Base-by-base conservation (phyloP, 257 asterid genomes). In the Nicotiana attenuata region DNA sequence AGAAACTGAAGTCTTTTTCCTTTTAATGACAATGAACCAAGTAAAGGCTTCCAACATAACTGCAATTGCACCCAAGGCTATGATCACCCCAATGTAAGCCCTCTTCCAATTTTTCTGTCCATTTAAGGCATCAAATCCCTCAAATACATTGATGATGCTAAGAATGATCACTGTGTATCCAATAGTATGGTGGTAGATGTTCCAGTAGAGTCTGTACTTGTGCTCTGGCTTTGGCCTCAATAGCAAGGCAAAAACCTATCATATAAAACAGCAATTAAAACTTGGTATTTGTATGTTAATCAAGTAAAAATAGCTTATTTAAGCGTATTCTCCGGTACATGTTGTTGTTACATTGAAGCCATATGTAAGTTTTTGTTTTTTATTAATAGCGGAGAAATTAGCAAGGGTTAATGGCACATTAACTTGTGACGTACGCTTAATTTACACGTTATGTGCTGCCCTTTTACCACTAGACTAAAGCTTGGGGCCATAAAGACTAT, bases 151-250 rank as follows among this genome's bases (percentile, higher is more conserved):
- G n/a, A 76, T 7, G 35, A 86, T 81, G 67, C 86, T 80, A 8
- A 86, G 86, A 52, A 76, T 77, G 33, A 86, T 59, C 2, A 81
- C 81, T 0, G 65, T 57, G 75, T 85, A 85, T 26, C 88, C 86
- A 57, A 67, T 63, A 5, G 47, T 76, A 26, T 73, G 82, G 41
- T 85, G 88, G 66, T 73, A 82, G 31, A 53, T 53, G 82, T 75
- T 85, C 88, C 86, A 85, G 75, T 82, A 82, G 28, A 80, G 20
- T 4, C 88, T 52, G 80, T 47, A 85, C 45, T 82, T 85, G 61
- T 85, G 88, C 20, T 85, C 82, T 69, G 38, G 78, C 76, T 80
- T 79, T 14, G 88, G 88, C 52, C 85, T 85, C 76, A 80, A 11
- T 29, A 85, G 69, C 73, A 82, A 31, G 13, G 86, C 86, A 29